A percentile compares a stretch with the other conserved stretches of the same genome.
These are phyloP conservation scores for Fusarium sp. DNA, from an alignment of 2,329 filamentous ascomycete genomes.

Conservation along the genomic window DNA sequence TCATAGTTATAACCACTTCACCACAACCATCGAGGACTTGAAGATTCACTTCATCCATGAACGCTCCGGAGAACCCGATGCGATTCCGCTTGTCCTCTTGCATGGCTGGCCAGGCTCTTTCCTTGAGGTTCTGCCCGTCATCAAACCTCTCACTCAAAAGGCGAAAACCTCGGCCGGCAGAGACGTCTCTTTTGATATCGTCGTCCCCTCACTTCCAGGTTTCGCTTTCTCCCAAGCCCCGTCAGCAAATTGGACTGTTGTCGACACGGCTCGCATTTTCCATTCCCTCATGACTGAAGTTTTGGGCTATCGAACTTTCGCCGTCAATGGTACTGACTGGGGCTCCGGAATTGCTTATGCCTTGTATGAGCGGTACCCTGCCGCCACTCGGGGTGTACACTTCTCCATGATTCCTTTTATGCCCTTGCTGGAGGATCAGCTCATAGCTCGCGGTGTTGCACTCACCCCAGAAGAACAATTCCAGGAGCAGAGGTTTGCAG, in stretches of 20 bases:
- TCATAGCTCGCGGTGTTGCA: conserved; percentile 10
- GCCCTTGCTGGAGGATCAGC: conserved; percentile 6
- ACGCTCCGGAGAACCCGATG: conserved; percentile 30
- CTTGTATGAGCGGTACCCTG: conserved; percentile 25
- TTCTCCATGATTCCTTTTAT: conserved; percentile 28
- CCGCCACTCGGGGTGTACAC: conserved; percentile 23
- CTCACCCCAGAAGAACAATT: conserved; percentile 16
- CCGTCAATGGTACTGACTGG: conserved; percentile 35
- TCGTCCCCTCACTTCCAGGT: conserved; percentile 53
- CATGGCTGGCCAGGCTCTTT: conserved; percentile 61
- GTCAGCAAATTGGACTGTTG: conserved; percentile 48
- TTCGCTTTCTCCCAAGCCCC: conserved; percentile 52
- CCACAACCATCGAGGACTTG: conserved; percentile 18
- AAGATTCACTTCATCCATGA: conserved; percentile 44
- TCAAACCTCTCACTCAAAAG: conserved; percentile 6
- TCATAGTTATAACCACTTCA: background rate
- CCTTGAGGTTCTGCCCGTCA: conserved; percentile 53
- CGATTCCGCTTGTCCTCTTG: conserved; percentile 55
- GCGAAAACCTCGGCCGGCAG: background rate
- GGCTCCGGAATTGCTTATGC: conserved; percentile 19
- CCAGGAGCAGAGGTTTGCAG: background rate
- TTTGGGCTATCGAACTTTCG: conserved; percentile 51
- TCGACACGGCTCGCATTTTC: conserved; percentile 53
- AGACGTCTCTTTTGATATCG: conserved; percentile 32
- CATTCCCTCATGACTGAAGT: conserved; percentile 52